These are phyloP conservation scores for Dicorynia guianensis DNA, from an alignment of 306 rosid species.

Conservation along the genomic window DNA sequence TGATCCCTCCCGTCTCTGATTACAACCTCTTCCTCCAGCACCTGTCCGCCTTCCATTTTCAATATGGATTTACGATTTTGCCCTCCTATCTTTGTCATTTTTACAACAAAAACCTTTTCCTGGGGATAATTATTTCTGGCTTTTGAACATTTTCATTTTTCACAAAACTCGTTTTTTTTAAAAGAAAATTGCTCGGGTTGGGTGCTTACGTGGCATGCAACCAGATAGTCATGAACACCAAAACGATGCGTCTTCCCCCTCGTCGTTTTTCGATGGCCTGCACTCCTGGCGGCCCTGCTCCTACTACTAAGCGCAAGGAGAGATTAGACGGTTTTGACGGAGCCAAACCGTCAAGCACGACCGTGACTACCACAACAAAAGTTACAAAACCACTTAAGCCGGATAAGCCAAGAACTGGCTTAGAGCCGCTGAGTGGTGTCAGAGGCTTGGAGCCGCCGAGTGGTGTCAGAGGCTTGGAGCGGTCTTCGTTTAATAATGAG, in stretches of 20 bases:
- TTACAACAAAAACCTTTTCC: background rate
- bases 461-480: no score
- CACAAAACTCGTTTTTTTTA: background rate
- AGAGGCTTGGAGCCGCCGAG: background rate
- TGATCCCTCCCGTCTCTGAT: background rate
- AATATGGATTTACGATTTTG: background rate
- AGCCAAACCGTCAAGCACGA: conserved; percentile 47
- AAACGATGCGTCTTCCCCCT: conserved; percentile 98
- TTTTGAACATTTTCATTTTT: background rate
- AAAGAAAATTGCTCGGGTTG: background rate
- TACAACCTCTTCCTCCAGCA: background rate
- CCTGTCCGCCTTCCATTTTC: background rate
- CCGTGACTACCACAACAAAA: background rate
- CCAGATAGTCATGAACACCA: conserved; percentile 75
- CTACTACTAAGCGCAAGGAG: conserved; percentile 68
- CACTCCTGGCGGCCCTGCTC: background rate
- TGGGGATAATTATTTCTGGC: background rate
- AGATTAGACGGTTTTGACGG: conserved; percentile 55
- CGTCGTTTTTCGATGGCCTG: conserved; percentile 72
- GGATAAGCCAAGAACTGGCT: conserved; percentile 33
- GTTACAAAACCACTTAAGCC: conserved; percentile 52
- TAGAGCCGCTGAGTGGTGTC: conserved; percentile 8
- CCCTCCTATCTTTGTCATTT: conserved; percentile 1
- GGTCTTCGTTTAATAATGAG: conserved; percentile 47
- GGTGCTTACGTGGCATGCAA: conserved; percentile 83